A percentile compares a stretch with the other conserved stretches of the same genome.
Conservation (phyloP, 345 rosid species). For the Pugionium cornutum region DNA sequence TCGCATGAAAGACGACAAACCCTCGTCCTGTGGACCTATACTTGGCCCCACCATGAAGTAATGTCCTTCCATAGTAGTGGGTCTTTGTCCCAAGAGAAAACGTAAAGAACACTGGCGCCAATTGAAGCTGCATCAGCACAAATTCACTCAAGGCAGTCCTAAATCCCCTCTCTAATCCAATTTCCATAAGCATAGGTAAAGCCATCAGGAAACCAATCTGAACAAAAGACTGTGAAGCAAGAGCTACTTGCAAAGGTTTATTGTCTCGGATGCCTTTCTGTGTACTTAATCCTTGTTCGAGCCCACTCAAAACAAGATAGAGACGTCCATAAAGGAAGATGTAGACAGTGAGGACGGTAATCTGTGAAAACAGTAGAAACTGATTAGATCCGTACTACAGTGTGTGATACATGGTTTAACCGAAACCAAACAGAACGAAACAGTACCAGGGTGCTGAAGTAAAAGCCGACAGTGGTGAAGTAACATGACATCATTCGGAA, state of each 20-base stretch:
- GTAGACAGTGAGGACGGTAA: slow-evolving; percentile 92
- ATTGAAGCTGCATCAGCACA: slow-evolving; percentile 89
- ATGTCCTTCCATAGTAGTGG: slow-evolving; percentile 91
- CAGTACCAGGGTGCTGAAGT: slow-evolving; percentile 90
- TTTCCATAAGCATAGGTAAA: slow-evolving; percentile 99
- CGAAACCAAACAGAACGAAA: slow-evolving; percentile 4
- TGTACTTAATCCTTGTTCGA: slow-evolving; percentile 72
- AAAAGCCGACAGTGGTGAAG: slow-evolving; percentile 97
- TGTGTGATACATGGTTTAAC: slow-evolving; percentile 10
- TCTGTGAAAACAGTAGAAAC: slow-evolving; percentile 52
- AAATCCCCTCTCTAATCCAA: slow-evolving; percentile 94
- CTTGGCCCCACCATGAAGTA: slow-evolving; percentile 98
- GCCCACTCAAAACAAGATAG: slow-evolving; percentile 96
- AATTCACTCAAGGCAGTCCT: slow-evolving; percentile 94
- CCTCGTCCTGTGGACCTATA: slow-evolving; percentile 97
- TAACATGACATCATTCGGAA: slow-evolving; percentile 98
- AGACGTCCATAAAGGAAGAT: slow-evolving; percentile 99
- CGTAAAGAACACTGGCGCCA: slow-evolving; percentile 97
- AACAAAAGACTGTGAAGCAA: slow-evolving; percentile 96
- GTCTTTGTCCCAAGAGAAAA: slow-evolving; percentile 99
- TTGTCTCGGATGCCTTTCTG: slow-evolving; percentile 83
- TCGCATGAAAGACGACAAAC: slow-evolving; percentile 98
- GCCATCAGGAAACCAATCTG: slow-evolving; percentile 98
- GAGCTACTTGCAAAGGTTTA: slow-evolving; percentile 95
- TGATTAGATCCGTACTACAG: slow-evolving; percentile 6